Base-by-base conservation (phyloP, 2,329 filamentous ascomycete genomes). In the Scopulariopsis brevicaulis region DNA sequence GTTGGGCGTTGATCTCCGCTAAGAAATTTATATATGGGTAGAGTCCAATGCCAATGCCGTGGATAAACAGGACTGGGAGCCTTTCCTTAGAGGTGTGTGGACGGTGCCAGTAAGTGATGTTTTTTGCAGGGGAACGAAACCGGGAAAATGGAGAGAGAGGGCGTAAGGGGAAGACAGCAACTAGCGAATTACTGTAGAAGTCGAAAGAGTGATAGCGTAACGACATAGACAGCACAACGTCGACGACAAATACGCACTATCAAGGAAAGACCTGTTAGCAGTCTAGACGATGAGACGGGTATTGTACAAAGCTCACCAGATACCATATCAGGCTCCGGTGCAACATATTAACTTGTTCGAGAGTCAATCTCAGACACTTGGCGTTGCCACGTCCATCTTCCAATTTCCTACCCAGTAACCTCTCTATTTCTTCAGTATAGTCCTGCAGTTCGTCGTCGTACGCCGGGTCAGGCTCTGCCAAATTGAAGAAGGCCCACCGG, bases 31-130 rank as follows among this genome's bases (percentile, higher is more conserved):
- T 72, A 62, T 86, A 83, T 0, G 81, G 77, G 62, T 80, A 77
- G 3, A 86, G 63, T 2, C 67, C 67, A 34, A 68, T 53, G 67
- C 82, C 81, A 58, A 86, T 84, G 34, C 84, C 83, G 62, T 86
- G 83, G 32, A 86, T 76, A 65, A 84, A 86, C 6, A 86, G 67
- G 15, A 86, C 66, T 0, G 83, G 83, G 2, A 81, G 71, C 50
- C 74, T 74, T 1, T 73, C 79, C 58, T 74, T 77, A 2, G 83
- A 83, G 0, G 76, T 84, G 62, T 86, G 83, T 11, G 77, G 77
- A 28, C 78, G 76, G 62, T 82, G 73, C 81, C 82, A 86, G 69
- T 86, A 86, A 43, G 76, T 77, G 2, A 82, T 67, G 15, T 73
- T 67, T 51, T 73, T 70, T 0, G 74, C 75, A 8, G 76, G 73